These are phyloP conservation scores for Penicillium corylophilum DNA, from an alignment of 2,329 filamentous ascomycete species.

Conservation along the genomic window DNA sequence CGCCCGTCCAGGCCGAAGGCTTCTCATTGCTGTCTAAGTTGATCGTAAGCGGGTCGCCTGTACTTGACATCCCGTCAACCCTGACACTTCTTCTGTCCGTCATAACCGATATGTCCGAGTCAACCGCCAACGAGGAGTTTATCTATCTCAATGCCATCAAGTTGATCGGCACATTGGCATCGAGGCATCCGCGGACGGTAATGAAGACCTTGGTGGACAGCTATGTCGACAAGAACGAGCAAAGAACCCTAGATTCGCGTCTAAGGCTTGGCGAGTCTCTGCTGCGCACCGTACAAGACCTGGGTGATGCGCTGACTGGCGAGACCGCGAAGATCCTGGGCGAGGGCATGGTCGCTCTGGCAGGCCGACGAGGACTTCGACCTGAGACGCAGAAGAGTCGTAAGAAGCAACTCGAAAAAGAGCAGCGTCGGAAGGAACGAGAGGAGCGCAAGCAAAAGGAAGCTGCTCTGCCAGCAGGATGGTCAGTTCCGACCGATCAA, in stretches of 20 bases:
- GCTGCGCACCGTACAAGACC: constrained; percentile 42
- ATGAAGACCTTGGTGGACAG: constrained; percentile 41
- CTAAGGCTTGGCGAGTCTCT: constrained; percentile 44
- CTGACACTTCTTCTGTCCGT: constrained; percentile 41
- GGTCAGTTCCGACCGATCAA: constrained; percentile 25
- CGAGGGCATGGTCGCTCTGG: constrained; percentile 41
- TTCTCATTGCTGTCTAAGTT: constrained; percentile 42
- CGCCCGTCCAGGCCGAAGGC: constrained; percentile 46
- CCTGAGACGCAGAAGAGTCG: constrained; percentile 34
- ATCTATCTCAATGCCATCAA: constrained; percentile 47
- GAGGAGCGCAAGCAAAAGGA: constrained; percentile 29
- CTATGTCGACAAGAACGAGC: constrained; percentile 41
- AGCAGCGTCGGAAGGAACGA: constrained; percentile 27
- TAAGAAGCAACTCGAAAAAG: constrained; percentile 27
- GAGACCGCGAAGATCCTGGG: constrained; percentile 40
- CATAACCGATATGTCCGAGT: constrained; percentile 35
- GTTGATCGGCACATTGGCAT: constrained; percentile 40
- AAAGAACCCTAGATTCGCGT: constrained; percentile 38
- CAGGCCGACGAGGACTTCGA: constrained; percentile 40
- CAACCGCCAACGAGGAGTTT: constrained; percentile 40
- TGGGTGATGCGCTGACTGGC: constrained; percentile 38
- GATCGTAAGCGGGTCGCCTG: constrained; percentile 41
- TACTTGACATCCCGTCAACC: constrained; percentile 46
- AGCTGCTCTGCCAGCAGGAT: constrained; percentile 28
- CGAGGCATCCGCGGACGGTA: constrained; percentile 43